Base-by-base conservation (phyloP, 2,329 filamentous ascomycete genomes). In the Sporothrix brasiliensis region DNA sequence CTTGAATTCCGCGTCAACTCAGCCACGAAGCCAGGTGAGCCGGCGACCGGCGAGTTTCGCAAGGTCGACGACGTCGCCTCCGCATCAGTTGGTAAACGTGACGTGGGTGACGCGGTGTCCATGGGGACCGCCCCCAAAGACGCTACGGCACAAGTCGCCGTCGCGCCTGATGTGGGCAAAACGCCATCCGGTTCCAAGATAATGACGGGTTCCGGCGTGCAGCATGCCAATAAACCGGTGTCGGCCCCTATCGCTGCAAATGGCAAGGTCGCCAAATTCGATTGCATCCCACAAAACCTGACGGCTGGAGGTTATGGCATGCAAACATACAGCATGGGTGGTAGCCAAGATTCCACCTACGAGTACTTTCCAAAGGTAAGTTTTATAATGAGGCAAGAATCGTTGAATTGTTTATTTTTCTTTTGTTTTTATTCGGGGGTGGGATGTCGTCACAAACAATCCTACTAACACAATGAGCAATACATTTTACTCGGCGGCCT, bases 401-500 rank as follows among this genome's bases (percentile, higher is more conserved):
- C 27, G 41, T 34, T 27, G 41, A 13, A 19, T 27, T 47, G 41
- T 34, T 27, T 14, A n/a, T 21, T 14, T 52, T 30, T 13, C 44
- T 69, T 30, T 39, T n/a, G 39, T 24, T 54, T 19, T 24, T 24
- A 16, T 68, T 34, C 6, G 30, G 30, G 30, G 34, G 7, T 4
- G 34, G 34, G 34, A 5, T 7, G 4, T 9, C 6, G 34, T 34
- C 34, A 34, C 9, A 50, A 6, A n/a, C 54, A 39, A 11, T 58
- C 6, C 47, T n/a, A 16, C 21, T 69, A 16, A 76, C 54, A 47
- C 79, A 70, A 79, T 24, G 50, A 88, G 77, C 83, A 94, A 81
- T 91, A 90, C 76, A 81, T 95, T 14, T 85, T 97, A 5, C 86
- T 97, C 2, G 92, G 92, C 70, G 93, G 93, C 0, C 83, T 89